A percentile compares a stretch with the other conserved stretches of the same genome.
These are phyloP conservation scores for Thermochaetoides thermophila DNA, from an alignment of 495 filamentous ascomycete species.

Conservation along the genomic window DNA sequence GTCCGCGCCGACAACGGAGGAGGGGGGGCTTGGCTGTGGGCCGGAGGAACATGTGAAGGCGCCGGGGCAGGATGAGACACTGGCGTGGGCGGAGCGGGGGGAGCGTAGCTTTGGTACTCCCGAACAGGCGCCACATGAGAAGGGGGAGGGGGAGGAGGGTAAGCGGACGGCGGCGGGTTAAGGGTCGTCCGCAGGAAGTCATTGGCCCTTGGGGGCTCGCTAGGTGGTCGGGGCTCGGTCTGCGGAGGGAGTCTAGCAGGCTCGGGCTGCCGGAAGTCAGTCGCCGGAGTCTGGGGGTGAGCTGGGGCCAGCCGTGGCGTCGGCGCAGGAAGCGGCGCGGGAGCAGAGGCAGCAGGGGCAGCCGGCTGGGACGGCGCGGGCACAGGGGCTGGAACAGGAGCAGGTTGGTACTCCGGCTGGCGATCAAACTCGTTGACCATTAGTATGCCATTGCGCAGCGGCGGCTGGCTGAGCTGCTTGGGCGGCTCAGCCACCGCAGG, in stretches of 20 bases:
- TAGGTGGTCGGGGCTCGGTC: not conserved
- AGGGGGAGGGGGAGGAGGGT: conserved; percentile 1
- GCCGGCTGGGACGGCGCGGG: too few relatives aligned
- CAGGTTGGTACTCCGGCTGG: too few relatives aligned
- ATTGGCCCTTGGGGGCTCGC: conserved; percentile 12
- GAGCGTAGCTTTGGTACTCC: conserved; percentile 1
- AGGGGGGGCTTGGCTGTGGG: not conserved
- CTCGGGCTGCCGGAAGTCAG: too few relatives aligned
- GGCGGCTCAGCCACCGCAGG: too few relatives aligned
- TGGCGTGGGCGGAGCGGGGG: not conserved
- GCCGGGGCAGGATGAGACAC: conserved; percentile 1
- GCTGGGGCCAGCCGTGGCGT: too few relatives aligned
- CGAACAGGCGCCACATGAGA: not conserved
- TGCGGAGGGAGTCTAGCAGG: not conserved
- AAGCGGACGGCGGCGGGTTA: conserved; percentile 17
- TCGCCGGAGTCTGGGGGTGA: too few relatives aligned
- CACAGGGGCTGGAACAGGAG: too few relatives aligned
- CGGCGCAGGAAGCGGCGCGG: too few relatives aligned
- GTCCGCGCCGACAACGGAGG: conserved; percentile 7
- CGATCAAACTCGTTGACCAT: too few relatives aligned
- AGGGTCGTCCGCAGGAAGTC: conserved; percentile 29
- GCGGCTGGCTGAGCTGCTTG: too few relatives aligned
- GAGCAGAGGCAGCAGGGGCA: too few relatives aligned
- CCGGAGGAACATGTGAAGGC: conserved; percentile 1
- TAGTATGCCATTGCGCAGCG: too few relatives aligned